Evolutionary conservation across 75 land plant species (phyloP).

Genomic region (Cryptomeria japonica): DNA sequence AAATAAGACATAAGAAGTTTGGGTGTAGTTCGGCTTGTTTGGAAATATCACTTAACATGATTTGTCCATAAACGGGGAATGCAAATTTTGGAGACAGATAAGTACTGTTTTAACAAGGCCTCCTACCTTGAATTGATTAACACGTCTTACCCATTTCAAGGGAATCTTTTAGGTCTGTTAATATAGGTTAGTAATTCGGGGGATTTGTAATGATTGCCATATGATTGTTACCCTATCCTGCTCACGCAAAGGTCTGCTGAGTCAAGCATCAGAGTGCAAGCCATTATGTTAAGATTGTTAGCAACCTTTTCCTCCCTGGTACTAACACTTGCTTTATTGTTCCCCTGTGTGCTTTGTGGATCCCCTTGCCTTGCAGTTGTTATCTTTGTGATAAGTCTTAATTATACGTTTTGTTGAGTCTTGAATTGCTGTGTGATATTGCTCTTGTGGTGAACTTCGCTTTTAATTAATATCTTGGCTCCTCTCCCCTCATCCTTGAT

Average conservation of each 20-base stretch:
- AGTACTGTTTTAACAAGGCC: neutral
- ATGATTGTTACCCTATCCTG: neutral
- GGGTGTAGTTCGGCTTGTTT: neutral
- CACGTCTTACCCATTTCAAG: neutral
- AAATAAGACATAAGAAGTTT: neutral
- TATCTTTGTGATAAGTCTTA: neutral
- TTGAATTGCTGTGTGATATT: neutral
- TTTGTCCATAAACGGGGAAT: neutral
- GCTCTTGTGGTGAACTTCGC: neutral
- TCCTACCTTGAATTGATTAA: neutral
- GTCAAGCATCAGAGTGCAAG: neutral
- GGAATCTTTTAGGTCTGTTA: neutral
- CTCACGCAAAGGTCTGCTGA: neutral
- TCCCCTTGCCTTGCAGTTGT: neutral
- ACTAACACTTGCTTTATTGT: neutral
- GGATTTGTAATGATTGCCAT: no score
- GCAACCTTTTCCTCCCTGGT: neutral
- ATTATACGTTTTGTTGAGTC: neutral
- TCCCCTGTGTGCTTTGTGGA: neutral
- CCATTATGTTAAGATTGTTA: neutral
- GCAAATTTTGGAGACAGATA: neutral
- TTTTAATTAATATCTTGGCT: neutral
- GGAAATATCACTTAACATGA: neutral
- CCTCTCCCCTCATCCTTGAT: neutral
- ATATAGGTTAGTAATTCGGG: neutral